Conservation (phyloP, 352 stramenopile genomes). For the Aphanomyces euteiches region DNA sequence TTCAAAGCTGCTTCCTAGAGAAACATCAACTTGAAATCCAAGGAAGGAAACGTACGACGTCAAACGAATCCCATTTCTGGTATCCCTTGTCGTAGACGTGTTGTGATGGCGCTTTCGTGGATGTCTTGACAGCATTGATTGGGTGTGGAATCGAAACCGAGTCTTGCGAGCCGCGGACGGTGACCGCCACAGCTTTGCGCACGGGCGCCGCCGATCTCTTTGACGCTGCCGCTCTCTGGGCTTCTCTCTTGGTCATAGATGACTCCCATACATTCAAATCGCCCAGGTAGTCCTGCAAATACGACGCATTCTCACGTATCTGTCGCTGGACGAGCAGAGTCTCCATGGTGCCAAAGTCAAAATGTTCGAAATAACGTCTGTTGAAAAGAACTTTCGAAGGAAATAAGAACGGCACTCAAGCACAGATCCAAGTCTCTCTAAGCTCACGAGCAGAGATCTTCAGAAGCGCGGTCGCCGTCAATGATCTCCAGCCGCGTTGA, state of each 20-base stretch:
- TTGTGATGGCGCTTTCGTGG: constrained; percentile 42
- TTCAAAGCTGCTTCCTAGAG: constrained; percentile 46
- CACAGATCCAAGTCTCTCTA: too few relatives aligned
- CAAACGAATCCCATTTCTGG: constrained; percentile 86
- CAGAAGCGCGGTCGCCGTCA: too few relatives aligned
- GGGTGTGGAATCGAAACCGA: constrained; percentile 16
- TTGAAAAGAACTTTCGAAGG: too few relatives aligned
- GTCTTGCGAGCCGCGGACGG: constrained; percentile 2
- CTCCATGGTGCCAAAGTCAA: not conserved
- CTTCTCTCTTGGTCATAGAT: constrained; percentile 54
- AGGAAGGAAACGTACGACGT: constrained; percentile 52
- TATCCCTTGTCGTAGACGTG: constrained; percentile 90
- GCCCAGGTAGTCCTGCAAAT: constrained; percentile 73
- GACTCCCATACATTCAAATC: constrained; percentile 81
- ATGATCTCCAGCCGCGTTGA: too few relatives aligned
- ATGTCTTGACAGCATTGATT: not conserved
- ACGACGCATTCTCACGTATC: constrained; percentile 71
- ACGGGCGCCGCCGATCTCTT: constrained; percentile 26
- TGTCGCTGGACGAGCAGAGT: constrained; percentile 58
- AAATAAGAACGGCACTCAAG: too few relatives aligned
- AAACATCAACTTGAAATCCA: not conserved
- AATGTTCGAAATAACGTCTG: too few relatives aligned
- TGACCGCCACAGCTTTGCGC: not conserved
- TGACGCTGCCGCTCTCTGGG: constrained; percentile 32
- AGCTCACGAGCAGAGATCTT: too few relatives aligned